Conservation (phyloP, 345 rosid species). For the Eucalyptus cloeziana region DNA sequence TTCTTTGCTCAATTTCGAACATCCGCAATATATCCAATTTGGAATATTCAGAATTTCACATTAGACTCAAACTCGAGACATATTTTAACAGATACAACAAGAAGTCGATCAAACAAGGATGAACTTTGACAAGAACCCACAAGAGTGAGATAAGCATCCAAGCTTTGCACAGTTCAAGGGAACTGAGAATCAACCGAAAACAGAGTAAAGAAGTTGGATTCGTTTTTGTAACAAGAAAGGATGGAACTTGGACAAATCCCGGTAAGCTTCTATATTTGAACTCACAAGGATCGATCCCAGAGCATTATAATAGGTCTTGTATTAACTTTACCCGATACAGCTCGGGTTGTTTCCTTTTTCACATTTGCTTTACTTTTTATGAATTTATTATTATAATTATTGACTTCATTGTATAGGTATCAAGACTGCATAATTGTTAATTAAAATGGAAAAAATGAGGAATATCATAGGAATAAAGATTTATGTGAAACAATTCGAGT, state of each 20-base stretch:
- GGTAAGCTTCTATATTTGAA: neutral
- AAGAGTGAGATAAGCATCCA: neutral
- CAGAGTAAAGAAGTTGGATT: neutral
- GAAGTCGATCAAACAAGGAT: neutral
- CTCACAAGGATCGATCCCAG: too few relatives aligned
- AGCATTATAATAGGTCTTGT: too few relatives aligned
- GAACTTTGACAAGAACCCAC: neutral
- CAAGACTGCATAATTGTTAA: fast-evolving
- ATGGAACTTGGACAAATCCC: too few relatives aligned
- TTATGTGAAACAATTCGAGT: fast-evolving
- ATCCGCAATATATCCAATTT: too few relatives aligned
- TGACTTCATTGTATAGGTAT: fast-evolving
- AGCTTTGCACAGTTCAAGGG: neutral
- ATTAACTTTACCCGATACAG: too few relatives aligned
- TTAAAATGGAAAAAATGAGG: fast-evolving
- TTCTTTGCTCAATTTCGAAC: too few relatives aligned
- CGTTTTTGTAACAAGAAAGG: too few relatives aligned
- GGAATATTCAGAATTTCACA: too few relatives aligned
- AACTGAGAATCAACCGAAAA: neutral
- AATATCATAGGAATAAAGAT: fast-evolving
- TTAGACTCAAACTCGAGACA: too few relatives aligned
- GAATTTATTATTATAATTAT: too few relatives aligned
- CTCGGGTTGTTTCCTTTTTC: fast-evolving
- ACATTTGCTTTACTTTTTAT: too few relatives aligned
- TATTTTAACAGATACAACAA: too few relatives aligned